These are phyloP conservation scores for Calonectria pseudoreteaudii DNA, from an alignment of 2,329 filamentous ascomycete species.

Conservation along the genomic window DNA sequence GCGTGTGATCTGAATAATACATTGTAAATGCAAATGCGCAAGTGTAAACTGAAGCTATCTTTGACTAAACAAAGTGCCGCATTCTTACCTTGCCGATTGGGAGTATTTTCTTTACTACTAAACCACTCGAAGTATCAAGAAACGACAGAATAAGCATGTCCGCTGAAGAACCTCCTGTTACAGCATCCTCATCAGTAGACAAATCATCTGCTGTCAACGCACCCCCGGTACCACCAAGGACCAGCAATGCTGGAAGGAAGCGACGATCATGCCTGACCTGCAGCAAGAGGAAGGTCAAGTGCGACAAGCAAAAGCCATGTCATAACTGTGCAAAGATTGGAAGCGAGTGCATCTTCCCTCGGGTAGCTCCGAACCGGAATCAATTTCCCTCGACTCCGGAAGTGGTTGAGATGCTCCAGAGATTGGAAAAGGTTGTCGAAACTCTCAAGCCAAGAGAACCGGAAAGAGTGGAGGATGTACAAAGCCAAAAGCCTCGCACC, in stretches of 20 bases:
- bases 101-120: not conserved
- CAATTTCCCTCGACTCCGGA: constrained; percentile 10
- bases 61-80: not conserved
- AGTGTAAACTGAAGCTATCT: not conserved
- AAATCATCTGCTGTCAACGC: not conserved
- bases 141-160: not conserved
- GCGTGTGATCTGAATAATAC: not conserved
- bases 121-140: not conserved
- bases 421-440: constrained; percentile 11
- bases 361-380: not conserved
- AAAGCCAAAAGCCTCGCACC: not conserved
- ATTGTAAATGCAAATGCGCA: not conserved
- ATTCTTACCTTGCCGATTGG: not conserved
- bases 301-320: constrained; percentile 22
- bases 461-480: not conserved
- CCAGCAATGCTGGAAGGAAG: not conserved
- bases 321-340: constrained; percentile 20
- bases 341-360: constrained; percentile 21
- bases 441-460: constrained; percentile 13
- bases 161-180: not conserved
- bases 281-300: constrained; percentile 22
- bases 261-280: not conserved
- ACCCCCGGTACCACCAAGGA: not conserved
- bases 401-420: constrained; percentile 16
- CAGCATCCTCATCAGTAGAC: not conserved